These are phyloP conservation scores for Epithemia pelagica DNA, from an alignment of 108 stramenopile species.

Conservation along the genomic window DNA sequence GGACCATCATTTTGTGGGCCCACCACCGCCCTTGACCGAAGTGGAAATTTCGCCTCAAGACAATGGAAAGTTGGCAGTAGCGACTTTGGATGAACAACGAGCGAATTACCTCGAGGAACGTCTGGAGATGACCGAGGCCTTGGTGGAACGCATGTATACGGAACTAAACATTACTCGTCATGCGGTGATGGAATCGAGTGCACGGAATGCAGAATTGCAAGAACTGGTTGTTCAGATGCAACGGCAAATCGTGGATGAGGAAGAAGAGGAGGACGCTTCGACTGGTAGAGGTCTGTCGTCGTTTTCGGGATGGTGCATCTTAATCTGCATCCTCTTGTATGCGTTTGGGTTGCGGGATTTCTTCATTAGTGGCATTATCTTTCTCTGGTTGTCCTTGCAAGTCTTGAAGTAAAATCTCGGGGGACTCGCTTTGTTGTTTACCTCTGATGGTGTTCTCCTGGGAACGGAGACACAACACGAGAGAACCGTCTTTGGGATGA, in stretches of 20 bases:
- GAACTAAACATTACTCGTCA: constrained; percentile 35
- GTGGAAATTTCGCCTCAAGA: neutral
- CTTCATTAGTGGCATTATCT: neutral
- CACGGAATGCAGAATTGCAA: constrained; percentile 32
- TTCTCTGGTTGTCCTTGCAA: constrained; percentile 7
- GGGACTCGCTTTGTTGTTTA: too few relatives aligned
- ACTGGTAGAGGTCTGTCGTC: constrained; percentile 5
- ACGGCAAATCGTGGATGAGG: constrained; percentile 14
- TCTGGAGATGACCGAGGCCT: constrained; percentile 27
- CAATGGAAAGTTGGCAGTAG: neutral
- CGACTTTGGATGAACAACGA: constrained; percentile 5
- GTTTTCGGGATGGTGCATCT: constrained; percentile 8
- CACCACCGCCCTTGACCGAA: neutral
- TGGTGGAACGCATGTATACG: constrained; percentile 23
- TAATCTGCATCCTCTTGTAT: constrained; percentile 29
- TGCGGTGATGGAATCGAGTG: constrained; percentile 28
- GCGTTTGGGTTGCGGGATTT: neutral
- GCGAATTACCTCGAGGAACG: constrained; percentile 23
- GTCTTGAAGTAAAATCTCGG: neutral
- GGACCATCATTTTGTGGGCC: neutral
- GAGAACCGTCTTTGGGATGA: too few relatives aligned
- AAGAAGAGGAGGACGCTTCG: constrained; percentile 15
- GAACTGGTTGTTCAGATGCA: constrained; percentile 20
- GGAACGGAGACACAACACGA: too few relatives aligned
- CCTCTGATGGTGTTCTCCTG: too few relatives aligned